Evolutionary conservation across 2,329 filamentous ascomycete species (phyloP), one percentile per base, ranked within the genome.

Genomic region (Orbilia oligospora): DNA sequence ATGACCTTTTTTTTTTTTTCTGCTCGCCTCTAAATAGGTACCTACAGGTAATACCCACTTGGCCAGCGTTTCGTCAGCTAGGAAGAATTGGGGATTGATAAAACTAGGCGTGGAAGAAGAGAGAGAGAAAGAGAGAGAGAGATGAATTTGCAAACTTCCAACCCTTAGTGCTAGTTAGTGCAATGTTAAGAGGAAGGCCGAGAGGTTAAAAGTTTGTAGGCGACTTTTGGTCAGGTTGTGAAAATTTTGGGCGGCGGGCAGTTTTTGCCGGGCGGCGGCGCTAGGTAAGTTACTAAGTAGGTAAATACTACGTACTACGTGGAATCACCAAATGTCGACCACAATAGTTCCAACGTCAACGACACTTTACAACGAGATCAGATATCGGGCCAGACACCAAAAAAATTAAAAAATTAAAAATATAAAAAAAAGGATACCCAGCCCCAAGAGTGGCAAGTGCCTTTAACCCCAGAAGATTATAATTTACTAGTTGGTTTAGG

Each of bases 381-480:
- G 36, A 27, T 20, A 18, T n/a, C 53, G n/a, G n/a, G n/a, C n/a
- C n/a, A n/a, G n/a, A n/a, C n/a, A n/a, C n/a, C n/a, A n/a, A n/a
- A n/a, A n/a, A n/a, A n/a, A n/a, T n/a, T 18, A 33, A 44, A 24
- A 36, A 27, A 65, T 16, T 22, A 65, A 33, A 49, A 22, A 61
- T 5, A 9, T 36, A 6, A 30, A 30, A 18, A 46, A n/a, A 30
- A 24, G 18, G 24, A 33, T 44, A 44, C 9, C 20, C 53, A 46
- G 5, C 24, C 27, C 53, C 27, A 18, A 24, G 46, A 56, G 20
- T 58, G 65, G 49, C 65, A 69, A 24, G 27, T 30, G 49, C 1
- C n/a, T 33, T 38, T 20, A 64, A 16, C n/a, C 27, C 14, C 41
- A 16, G 3, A 63, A 22, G 22, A 41, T 55, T 41, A 44, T 24